These are phyloP conservation scores for Auricularia sp. DNA, from an alignment of 768 basidiomycete genomes.

Conservation along the genomic window DNA sequence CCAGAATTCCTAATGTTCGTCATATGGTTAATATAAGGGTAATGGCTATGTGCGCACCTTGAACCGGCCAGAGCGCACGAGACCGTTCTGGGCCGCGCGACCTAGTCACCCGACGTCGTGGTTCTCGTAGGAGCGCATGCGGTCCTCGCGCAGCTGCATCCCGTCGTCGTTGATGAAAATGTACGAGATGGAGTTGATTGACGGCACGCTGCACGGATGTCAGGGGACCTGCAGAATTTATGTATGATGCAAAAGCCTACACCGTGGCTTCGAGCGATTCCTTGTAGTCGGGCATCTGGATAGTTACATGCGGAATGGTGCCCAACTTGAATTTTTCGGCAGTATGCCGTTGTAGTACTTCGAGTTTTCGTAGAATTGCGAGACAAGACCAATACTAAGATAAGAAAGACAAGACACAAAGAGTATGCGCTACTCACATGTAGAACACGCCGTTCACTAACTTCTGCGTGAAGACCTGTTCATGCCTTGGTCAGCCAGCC, in stretches of 20 bases:
- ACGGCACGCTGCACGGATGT: slow-evolving; percentile 30
- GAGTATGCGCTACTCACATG: slow-evolving; percentile 27
- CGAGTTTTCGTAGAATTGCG: slow-evolving; percentile 42
- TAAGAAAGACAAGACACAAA: background rate
- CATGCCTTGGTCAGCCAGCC: no score
- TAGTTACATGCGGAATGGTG: slow-evolving; percentile 38
- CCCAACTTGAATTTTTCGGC: slow-evolving; percentile 28
- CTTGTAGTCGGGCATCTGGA: slow-evolving; percentile 54
- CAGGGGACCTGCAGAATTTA: no score
- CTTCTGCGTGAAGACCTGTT: slow-evolving; percentile 8
- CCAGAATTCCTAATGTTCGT: no score
- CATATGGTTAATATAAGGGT: no score
- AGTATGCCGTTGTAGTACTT: slow-evolving; percentile 42
- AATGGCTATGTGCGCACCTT: slow-evolving; percentile 28
- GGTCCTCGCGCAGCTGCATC: slow-evolving; percentile 25
- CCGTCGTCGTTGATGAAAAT: slow-evolving; percentile 59
- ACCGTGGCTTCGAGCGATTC: slow-evolving; percentile 43
- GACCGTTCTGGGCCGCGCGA: slow-evolving; percentile 54
- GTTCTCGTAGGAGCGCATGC: slow-evolving; percentile 36
- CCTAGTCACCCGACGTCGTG: slow-evolving; percentile 60
- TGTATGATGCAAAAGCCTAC: no score
- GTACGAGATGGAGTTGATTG: slow-evolving; percentile 30
- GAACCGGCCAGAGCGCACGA: slow-evolving; percentile 78
- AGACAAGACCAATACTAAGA: slow-evolving; percentile 38
- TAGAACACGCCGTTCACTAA: slow-evolving; percentile 25